phyloP scores from a whole-genome alignment of 1,139 yeast species.

The Pichia sp. region DNA sequence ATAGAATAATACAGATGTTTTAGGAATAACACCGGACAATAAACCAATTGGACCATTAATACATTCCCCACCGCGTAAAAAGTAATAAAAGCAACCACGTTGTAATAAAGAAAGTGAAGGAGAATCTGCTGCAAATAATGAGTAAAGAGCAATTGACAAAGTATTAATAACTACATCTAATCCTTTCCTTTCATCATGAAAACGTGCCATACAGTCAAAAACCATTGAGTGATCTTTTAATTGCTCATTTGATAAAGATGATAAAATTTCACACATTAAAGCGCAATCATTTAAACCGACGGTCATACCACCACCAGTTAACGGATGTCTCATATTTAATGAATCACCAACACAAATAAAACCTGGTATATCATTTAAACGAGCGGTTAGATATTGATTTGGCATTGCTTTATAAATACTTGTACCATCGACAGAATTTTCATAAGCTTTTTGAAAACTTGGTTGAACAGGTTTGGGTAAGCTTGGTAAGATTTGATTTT shows the following conservation, averaged over 20 bases:
- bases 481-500: conserved; percentile 53
- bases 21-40: conserved; percentile 74
- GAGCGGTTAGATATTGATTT: conserved; percentile 82
- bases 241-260: conserved; percentile 50
- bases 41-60: conserved; percentile 76
- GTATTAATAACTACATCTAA: conserved; percentile 84
- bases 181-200: conserved; percentile 72
- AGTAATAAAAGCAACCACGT: conserved; percentile 83
- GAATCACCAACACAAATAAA: conserved; percentile 87
- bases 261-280: conserved; percentile 53
- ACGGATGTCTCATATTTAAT: conserved; percentile 94
- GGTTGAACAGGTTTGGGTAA: conserved; percentile 63
- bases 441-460: conserved; percentile 54
- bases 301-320: conserved; percentile 99
- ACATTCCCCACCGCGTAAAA: conserved; percentile 77
- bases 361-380: conserved; percentile 62
- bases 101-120: conserved; percentile 63
- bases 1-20: conserved; percentile 65
- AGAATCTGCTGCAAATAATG: conserved; percentile 83
- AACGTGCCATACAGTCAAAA: conserved; percentile 48
- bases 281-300: conserved; percentile 90
- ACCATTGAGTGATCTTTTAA: conserved; percentile 54
- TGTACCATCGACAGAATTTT: conserved; percentile 26
- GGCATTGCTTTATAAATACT: conserved; percentile 83
- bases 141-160: conserved; percentile 81